These are phyloP conservation scores for Dothistroma septosporum DNA, from an alignment of 2,329 filamentous ascomycete genomes.

Conservation along the genomic window DNA sequence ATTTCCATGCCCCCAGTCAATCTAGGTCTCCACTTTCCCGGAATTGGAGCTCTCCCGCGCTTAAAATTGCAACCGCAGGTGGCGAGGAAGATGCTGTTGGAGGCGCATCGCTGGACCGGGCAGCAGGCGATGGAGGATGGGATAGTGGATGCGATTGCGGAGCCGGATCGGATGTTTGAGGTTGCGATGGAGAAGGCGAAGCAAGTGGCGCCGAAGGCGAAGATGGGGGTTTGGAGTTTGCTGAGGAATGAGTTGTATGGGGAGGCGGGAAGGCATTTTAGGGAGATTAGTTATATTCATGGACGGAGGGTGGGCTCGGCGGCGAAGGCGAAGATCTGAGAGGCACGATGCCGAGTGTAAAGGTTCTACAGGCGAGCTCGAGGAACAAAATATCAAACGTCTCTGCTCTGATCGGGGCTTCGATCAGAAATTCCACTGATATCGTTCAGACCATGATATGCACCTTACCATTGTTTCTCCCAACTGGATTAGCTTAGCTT, in stretches of 20 bases:
- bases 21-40: conserved; percentile 53
- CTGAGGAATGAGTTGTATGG: conserved; percentile 53
- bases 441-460: too few species aligned
- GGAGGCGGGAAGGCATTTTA: conserved; percentile 49
- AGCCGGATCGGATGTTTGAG: conserved; percentile 48
- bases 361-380: too few species aligned
- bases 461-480: too few species aligned
- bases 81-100: conserved; percentile 54
- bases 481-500: too few species aligned
- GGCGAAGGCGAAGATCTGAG: conserved; percentile 48
- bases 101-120: conserved; percentile 54
- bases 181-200: conserved; percentile 44
- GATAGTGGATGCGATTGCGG: conserved; percentile 51
- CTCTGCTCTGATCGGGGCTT: too few species aligned
- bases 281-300: conserved; percentile 53
- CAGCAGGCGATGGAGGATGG: conserved; percentile 50
- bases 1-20: conserved; percentile 53
- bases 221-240: conserved; percentile 51
- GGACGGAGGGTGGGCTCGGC: conserved; percentile 41
- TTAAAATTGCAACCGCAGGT: conserved; percentile 50
- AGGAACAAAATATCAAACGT: too few species aligned
- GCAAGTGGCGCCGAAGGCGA: conserved; percentile 41
- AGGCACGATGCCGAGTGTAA: background rate
- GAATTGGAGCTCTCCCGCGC: conserved; percentile 51
- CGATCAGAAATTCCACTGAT: too few species aligned